Percentiles rank a stretch among this genome's conserved stretches.
Evolutionary conservation across 192 early-diverging fungal genomes (phyloP).

Genomic region (Spinellus fusiger): DNA sequence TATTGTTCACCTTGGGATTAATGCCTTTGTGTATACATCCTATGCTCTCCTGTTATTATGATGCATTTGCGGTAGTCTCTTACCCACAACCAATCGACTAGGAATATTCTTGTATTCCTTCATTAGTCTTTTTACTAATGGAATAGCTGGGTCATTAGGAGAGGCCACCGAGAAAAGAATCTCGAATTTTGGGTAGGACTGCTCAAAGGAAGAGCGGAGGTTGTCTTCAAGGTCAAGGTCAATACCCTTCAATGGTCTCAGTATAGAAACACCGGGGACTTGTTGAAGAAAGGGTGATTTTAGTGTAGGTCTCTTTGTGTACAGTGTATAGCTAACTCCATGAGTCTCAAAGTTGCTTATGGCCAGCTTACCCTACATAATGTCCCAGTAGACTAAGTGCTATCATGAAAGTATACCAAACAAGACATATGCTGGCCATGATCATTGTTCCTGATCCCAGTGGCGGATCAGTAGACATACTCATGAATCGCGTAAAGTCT

Average conservation of each 20-base stretch:
- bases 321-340: slow-evolving; percentile 19
- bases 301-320: slow-evolving; percentile 22
- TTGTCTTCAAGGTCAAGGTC: slow-evolving; percentile 80
- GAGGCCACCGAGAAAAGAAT: slow-evolving; percentile 86
- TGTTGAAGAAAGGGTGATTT: slow-evolving; percentile 35
- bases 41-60: slow-evolving; percentile 18
- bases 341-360: background rate
- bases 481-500: background rate
- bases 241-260: slow-evolving; percentile 91
- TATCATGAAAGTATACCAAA: slow-evolving; percentile 31
- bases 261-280: slow-evolving; percentile 80
- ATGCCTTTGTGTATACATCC: slow-evolving; percentile 69
- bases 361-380: slow-evolving; percentile 20
- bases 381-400: slow-evolving; percentile 24
- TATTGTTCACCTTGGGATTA: slow-evolving; percentile 97
- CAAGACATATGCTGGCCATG: slow-evolving; percentile 1
- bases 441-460: background rate
- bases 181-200: slow-evolving; percentile 84
- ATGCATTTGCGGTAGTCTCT: background rate
- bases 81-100: slow-evolving; percentile 74
- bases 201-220: slow-evolving; percentile 79
- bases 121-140: slow-evolving; percentile 66
- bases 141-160: slow-evolving; percentile 75
- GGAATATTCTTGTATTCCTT: slow-evolving; percentile 67
- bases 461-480: background rate